Evolutionary conservation across 306 rosid genomes (phyloP), one percentile per base, ranked within the genome.

Genomic region (Lathyrus sativus): DNA sequence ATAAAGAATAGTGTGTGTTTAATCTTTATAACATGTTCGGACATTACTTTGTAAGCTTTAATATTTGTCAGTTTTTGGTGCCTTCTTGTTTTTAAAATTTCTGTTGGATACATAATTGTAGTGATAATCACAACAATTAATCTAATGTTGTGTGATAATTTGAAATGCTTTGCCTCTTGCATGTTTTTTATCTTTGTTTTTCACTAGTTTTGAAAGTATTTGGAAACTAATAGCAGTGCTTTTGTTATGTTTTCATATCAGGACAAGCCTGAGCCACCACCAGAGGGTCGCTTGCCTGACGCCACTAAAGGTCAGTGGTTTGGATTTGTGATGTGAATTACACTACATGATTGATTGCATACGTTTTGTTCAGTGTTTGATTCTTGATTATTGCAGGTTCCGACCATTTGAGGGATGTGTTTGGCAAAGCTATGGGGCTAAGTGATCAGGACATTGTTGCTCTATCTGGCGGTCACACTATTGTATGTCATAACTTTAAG

Each of bases 221-320:
- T 7, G 5, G 39, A 22, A 1, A 31, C 53, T 81, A 43, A 64
- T 46, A 28, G 44, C 50, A 2, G 7, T 39, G 0, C 0, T 12
- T 37, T 45, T 6, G 19, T 29, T 56, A 1, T 31, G 11, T 18
- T 41, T 41, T 11, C 5, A 3, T 29, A 2, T 1, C 76, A 95
- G 99, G 99, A 95, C 95, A 91, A 88, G 77, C 85, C 87, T 0
- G 15, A 60, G 13, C 79, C 96, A 42, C 96, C 99, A 28, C 97
- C 95, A 0, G 99, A 95, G 76, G 99, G 99, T 15, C 99, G 99
- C 50, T 82, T 95, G 74, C 99, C 99, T 3, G 84, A 88, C 77
- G 99, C 95, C 3, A 80, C 68, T 0, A 77, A 87, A 80, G 99
- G 99, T 95, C 14, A 3, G 79, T 43, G 2, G 10, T 35, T 1